Evolutionary conservation across 2,329 filamentous ascomycete species (phyloP), one percentile per base, ranked within the genome.

Genomic region (Emericellopsis cladophorae): DNA sequence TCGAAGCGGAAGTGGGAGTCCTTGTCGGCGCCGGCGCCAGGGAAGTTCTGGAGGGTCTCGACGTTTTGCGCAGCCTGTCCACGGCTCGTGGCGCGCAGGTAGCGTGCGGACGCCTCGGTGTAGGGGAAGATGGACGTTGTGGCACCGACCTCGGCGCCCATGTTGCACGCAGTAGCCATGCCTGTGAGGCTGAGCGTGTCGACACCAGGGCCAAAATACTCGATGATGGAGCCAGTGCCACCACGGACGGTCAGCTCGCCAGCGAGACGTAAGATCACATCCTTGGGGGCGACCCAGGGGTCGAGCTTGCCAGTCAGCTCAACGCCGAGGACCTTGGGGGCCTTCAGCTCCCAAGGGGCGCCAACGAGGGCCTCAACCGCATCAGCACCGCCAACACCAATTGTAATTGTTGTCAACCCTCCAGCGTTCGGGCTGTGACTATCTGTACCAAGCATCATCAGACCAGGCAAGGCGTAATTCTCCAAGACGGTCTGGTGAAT

Each of bases 371-470:
- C 92, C 65, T 98, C 92, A 2, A 98, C 92, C 21, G 92, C 92
- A 64, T 98, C 92, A 21, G 92, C 92, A 55, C 92, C 92, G 55
- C 92, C 92, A 29, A 98, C 92, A 60, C 92, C 92, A 58, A 98
- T 96, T 8, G 92, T 92, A 53, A 95, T 87, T 4, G 87, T 89
- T 50, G 84, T 88, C 41, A 96, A 69, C 44, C 92, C 92, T 52
- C 92, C 92, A n/a, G 87, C 92, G 57, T 96, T 98, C 35, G 92
- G 92, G 36, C 88, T 95, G 63, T 98, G 92, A 54, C 86, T 94
- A 63, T 98, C 92, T 24, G 92, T 98, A 42, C 92, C 92, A 33
- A 98, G 75, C 88, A 98, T 96, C 89, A 98, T 95, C 51, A 96
- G 65, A 39, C 92, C 92, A 16, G 92, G 92, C n/a, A 90, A 79